Conservation (phyloP, 441 rosid genomes). For the Adansonia madagascariensis region DNA sequence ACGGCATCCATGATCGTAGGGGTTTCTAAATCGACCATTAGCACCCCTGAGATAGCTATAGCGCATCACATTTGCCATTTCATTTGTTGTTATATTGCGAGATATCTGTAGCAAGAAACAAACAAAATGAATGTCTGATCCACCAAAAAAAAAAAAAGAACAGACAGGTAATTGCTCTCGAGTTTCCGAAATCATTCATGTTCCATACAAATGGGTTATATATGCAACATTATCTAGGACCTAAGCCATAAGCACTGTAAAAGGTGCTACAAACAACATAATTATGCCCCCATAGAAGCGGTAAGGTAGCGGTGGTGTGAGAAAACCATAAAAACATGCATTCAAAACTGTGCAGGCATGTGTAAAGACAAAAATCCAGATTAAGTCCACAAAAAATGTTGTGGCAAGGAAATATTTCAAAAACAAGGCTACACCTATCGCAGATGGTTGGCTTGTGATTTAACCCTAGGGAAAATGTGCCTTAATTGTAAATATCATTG, state of each 20-base stretch:
- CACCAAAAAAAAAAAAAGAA: background rate
- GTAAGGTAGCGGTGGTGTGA: background rate
- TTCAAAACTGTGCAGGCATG: background rate
- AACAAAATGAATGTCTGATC: background rate
- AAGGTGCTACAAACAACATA: background rate
- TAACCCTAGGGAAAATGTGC: background rate
- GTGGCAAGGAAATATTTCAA: background rate
- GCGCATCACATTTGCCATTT: slow-evolving; percentile 90
- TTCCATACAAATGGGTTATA: background rate
- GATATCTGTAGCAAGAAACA: slow-evolving; percentile 56
- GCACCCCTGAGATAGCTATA: slow-evolving; percentile 91
- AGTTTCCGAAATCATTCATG: background rate
- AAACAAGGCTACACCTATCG: background rate
- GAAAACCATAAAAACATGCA: slow-evolving; percentile 3
- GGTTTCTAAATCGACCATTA: slow-evolving; percentile 86
- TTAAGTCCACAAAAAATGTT: slow-evolving; percentile 13
- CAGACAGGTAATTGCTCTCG: background rate
- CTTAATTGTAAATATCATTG: slow-evolving; percentile 3
- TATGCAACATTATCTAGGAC: background rate
- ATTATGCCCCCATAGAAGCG: background rate
- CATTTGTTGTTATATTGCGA: slow-evolving; percentile 92
- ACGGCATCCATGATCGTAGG: slow-evolving; percentile 81
- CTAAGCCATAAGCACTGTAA: background rate
- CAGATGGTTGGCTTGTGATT: background rate
- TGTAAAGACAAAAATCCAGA: background rate